These are phyloP conservation scores for Elaeis guineensis DNA, from an alignment of 176 grass and related monocot species.

Conservation along the genomic window DNA sequence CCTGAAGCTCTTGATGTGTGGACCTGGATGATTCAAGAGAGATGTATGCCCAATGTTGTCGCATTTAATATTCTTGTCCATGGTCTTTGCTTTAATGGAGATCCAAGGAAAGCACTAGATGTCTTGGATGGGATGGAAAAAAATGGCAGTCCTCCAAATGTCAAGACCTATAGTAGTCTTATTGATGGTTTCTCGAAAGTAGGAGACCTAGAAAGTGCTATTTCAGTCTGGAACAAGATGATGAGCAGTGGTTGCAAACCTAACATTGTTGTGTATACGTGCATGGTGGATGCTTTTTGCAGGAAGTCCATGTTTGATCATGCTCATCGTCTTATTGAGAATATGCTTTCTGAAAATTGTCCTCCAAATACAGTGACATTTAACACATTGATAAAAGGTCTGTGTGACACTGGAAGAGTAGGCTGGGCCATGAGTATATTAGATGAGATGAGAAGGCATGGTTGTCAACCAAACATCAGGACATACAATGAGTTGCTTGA, in stretches of 20 bases:
- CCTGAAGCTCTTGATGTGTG: slow-evolving; percentile 54
- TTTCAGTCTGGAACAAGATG: slow-evolving; percentile 66
- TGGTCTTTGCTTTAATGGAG: slow-evolving; percentile 48
- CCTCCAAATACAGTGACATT: slow-evolving; percentile 65
- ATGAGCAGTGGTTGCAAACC: slow-evolving; percentile 51
- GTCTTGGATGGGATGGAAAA: slow-evolving; percentile 43
- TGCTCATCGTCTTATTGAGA: slow-evolving; percentile 53
- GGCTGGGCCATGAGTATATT: slow-evolving; percentile 42
- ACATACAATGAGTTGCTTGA: slow-evolving; percentile 69
- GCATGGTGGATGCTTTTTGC: slow-evolving; percentile 64
- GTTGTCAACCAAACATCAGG: slow-evolving; percentile 45
- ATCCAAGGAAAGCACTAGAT: slow-evolving; percentile 31
- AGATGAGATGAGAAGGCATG: slow-evolving; percentile 45
- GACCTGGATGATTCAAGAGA: slow-evolving; percentile 59
- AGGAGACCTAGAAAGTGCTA: slow-evolving; percentile 50
- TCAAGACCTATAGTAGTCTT: slow-evolving; percentile 53
- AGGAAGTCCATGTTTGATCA: slow-evolving; percentile 68
- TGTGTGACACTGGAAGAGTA: slow-evolving; percentile 54
- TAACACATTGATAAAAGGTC: slow-evolving; percentile 60
- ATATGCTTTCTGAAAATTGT: slow-evolving; percentile 51
- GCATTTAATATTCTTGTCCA: slow-evolving; percentile 71
- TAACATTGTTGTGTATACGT: slow-evolving; percentile 76
- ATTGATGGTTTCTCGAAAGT: slow-evolving; percentile 68
- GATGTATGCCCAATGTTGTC: slow-evolving; percentile 41
- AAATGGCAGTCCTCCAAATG: slow-evolving; percentile 42